phyloP scores from a whole-genome alignment of 2,329 filamentous ascomycete species.

The Tympanopsis confertula region DNA sequence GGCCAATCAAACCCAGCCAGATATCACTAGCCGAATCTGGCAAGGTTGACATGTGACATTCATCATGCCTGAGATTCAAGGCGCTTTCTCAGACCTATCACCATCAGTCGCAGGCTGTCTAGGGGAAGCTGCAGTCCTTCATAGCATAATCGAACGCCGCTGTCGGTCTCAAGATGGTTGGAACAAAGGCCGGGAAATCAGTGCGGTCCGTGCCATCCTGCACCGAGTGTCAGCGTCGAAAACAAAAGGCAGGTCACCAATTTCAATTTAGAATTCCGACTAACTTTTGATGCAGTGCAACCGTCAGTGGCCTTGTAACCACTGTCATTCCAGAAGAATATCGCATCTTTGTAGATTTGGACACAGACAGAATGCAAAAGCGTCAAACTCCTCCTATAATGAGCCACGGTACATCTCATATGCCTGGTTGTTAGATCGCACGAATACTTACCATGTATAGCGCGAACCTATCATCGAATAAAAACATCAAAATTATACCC shows the following conservation, averaged over 20 bases:
- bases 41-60: too few relatives aligned
- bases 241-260: constrained; percentile 28
- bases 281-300: constrained; percentile 23
- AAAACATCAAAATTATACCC: too few relatives aligned
- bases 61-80: too few relatives aligned
- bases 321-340: constrained; percentile 32
- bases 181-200: too few relatives aligned
- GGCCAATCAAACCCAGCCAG: too few relatives aligned
- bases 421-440: neutral
- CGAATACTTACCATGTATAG: constrained; percentile 1
- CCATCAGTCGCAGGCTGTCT: too few relatives aligned
- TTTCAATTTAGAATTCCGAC: neutral
- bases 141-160: too few relatives aligned
- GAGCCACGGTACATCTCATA: neutral
- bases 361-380: constrained; percentile 14
- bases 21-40: too few relatives aligned
- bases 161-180: too few relatives aligned
- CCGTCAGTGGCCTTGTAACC: constrained; percentile 36
- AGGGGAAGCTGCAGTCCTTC: too few relatives aligned
- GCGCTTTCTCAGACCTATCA: too few relatives aligned
- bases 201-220: constrained; percentile 19
- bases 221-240: constrained; percentile 34
- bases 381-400: constrained; percentile 6
- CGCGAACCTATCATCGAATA: too few relatives aligned
- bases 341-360: constrained; percentile 33